Conservation (phyloP, 2,329 filamentous ascomycete species). For the Daldinia eschscholtzii region DNA sequence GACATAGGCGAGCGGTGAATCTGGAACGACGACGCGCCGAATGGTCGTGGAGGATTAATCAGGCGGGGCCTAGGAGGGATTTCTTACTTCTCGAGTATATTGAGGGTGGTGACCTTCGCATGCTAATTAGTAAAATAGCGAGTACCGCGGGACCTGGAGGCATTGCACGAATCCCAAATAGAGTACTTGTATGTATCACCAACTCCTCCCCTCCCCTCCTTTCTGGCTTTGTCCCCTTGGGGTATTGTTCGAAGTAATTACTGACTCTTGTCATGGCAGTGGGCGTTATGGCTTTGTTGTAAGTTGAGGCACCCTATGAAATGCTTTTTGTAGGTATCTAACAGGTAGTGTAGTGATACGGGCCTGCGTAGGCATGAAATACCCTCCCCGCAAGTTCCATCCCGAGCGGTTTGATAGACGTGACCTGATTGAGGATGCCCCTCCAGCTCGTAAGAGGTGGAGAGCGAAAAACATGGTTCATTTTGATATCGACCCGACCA, state of each 20-base stretch:
- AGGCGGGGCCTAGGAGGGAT: slow-evolving; percentile 11
- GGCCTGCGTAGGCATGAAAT: slow-evolving; percentile 37
- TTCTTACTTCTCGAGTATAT: slow-evolving; percentile 33
- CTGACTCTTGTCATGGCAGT: slow-evolving; percentile 6
- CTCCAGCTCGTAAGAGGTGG: slow-evolving; percentile 18
- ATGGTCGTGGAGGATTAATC: too few relatives aligned
- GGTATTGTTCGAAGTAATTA: neutral
- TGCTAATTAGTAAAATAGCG: slow-evolving; percentile 12
- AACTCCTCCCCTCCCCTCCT: neutral
- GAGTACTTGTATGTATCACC: slow-evolving; percentile 20
- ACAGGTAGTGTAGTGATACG: slow-evolving; percentile 28
- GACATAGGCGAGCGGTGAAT: too few relatives aligned
- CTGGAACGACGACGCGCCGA: too few relatives aligned
- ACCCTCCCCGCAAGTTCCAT: slow-evolving; percentile 40
- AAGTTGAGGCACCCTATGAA: slow-evolving; percentile 9
- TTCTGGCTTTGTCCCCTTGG: neutral
- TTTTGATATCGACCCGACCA: slow-evolving; percentile 46
- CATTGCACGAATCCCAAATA: slow-evolving; percentile 15
- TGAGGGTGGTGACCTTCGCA: slow-evolving; percentile 22
- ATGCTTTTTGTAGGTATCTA: slow-evolving; percentile 1
- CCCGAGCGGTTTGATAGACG: slow-evolving; percentile 6
- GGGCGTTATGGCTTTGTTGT: slow-evolving; percentile 42
- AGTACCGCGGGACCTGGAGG: neutral
- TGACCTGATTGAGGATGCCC: slow-evolving; percentile 35
- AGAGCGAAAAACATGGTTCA: slow-evolving; percentile 46